These are phyloP conservation scores for Pichia eremophila DNA, from an alignment of 805 yeast genomes.

Conservation along the genomic window DNA sequence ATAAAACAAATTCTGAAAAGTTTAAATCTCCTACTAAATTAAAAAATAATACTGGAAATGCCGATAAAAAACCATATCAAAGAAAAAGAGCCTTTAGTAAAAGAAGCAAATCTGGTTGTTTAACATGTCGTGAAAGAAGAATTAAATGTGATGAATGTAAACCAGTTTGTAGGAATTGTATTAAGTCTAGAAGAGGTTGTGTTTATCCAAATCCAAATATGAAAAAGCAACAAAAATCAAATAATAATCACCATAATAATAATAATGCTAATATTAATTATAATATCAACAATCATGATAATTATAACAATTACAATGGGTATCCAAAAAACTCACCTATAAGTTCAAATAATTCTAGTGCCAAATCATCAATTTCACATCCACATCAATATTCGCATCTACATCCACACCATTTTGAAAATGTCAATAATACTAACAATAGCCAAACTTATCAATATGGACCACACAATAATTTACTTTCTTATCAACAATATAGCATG, in stretches of 20 bases:
- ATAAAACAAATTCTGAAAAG: too few species aligned
- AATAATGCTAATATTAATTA: too few species aligned
- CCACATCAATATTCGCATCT: neutral
- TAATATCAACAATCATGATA: too few species aligned
- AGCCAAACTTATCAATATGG: too few species aligned
- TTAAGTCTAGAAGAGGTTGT: constrained; percentile 53
- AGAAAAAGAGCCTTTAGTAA: constrained; percentile 38
- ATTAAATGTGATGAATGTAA: constrained; percentile 71
- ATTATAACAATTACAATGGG: too few species aligned
- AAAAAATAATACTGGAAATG: too few species aligned
- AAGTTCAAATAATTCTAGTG: too few species aligned
- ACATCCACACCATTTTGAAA: too few species aligned
- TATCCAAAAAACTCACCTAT: neutral
- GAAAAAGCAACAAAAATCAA: neutral
- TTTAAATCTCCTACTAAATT: too few species aligned
- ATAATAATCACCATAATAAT: neutral
- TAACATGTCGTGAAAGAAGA: constrained; percentile 62
- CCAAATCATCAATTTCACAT: neutral
- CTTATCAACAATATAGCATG: too few species aligned
- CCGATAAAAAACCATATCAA: neutral
- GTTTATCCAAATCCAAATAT: constrained; percentile 47
- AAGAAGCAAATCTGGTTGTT: constrained; percentile 66
- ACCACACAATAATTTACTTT: too few species aligned
- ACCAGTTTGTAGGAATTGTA: constrained; percentile 62
- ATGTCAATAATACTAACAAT: neutral